Percentiles rank a stretch among this genome's conserved stretches.
These are phyloP conservation scores for Penicillium coffeae DNA, from an alignment of 495 filamentous ascomycete species.

Conservation along the genomic window DNA sequence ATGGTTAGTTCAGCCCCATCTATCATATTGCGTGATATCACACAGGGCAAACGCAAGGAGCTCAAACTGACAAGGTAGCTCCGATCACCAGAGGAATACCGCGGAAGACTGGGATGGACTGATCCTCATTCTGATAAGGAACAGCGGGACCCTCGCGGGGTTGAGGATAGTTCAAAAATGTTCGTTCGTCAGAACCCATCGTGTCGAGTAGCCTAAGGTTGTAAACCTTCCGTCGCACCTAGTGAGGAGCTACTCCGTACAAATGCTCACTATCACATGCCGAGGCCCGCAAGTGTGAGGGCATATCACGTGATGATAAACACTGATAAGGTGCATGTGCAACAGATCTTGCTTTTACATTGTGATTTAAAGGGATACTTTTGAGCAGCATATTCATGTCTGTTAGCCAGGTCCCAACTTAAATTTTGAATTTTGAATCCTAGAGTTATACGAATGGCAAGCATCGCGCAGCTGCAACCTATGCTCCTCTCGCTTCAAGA, in stretches of 20 bases:
- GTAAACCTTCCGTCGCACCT: neutral
- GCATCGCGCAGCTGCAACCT: no score
- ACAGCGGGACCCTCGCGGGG: conserved; percentile 40
- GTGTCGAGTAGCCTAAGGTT: neutral
- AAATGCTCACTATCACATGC: conserved; percentile 13
- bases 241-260: conserved; percentile 3
- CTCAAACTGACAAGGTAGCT: conserved; percentile 43
- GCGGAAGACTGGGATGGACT: conserved; percentile 51
- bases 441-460: no score
- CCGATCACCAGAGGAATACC: conserved; percentile 48
- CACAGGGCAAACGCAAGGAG: neutral
- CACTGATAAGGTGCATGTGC: neutral
- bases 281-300: conserved; percentile 12
- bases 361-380: no score
- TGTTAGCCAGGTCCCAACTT: no score
- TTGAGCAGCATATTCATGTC: no score
- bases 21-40: neutral
- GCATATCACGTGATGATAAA: conserved; percentile 4
- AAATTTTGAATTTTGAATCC: no score
- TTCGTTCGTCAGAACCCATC: conserved; percentile 2
- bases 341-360: no score
- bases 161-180: conserved; percentile 43
- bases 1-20: neutral
- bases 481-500: no score
- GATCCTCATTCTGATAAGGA: conserved; percentile 46